Conservation (phyloP, 1,139 yeast genomes). For the Suhomyces bolitotheri region DNA sequence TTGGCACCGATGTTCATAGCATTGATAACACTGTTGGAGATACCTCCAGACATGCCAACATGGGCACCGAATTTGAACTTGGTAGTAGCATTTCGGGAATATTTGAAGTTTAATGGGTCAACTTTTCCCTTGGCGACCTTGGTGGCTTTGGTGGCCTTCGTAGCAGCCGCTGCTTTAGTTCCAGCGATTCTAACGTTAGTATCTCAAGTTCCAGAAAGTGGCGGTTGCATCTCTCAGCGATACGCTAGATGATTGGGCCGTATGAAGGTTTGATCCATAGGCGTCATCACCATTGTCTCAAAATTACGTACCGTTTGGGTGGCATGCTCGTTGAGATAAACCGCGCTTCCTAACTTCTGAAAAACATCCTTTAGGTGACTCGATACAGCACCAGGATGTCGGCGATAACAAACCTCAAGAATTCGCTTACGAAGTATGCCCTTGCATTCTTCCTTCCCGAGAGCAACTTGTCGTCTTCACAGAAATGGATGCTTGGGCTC, state of each 20-base stretch:
- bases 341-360: too few relatives aligned
- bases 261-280: too few relatives aligned
- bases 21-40: constrained; percentile 73
- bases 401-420: constrained; percentile 7
- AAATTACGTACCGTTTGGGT: constrained; percentile 17
- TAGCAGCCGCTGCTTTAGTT: background rate
- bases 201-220: too few relatives aligned
- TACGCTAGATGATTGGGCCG: too few relatives aligned
- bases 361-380: too few relatives aligned
- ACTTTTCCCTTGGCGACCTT: constrained; percentile 3
- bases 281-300: too few relatives aligned
- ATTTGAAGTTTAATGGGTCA: constrained; percentile 14
- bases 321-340: too few relatives aligned
- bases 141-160: constrained; percentile 8
- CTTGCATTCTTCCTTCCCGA: constrained; percentile 19
- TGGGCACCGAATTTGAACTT: constrained; percentile 76
- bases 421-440: constrained; percentile 11
- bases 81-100: constrained; percentile 22
- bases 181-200: constrained; percentile 6
- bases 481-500: constrained; percentile 76
- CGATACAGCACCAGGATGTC: constrained; percentile 9
- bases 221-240: too few relatives aligned
- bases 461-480: constrained; percentile 27
- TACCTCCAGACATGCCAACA: constrained; percentile 70
- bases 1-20: constrained; percentile 79